Conservation (phyloP, 2,329 filamentous ascomycete species). For the Aureobasidium sp. region DNA sequence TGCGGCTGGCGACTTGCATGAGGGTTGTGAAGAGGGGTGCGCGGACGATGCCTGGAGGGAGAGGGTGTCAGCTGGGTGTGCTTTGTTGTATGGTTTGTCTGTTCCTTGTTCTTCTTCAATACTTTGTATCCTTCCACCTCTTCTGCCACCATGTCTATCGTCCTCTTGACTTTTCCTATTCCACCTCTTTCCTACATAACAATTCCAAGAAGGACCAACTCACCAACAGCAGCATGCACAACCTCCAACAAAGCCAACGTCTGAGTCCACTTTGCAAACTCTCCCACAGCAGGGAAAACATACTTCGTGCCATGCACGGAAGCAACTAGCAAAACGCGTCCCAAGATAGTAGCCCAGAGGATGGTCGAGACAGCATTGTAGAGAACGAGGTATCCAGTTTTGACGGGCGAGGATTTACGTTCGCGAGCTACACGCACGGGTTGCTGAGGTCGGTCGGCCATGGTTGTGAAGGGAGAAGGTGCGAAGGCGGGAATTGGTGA, state of each 20-base stretch:
- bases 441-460: constrained; percentile 9
- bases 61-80: neutral
- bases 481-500: neutral
- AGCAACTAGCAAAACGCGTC: constrained; percentile 53
- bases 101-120: neutral
- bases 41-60: constrained; percentile 63
- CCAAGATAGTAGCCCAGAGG: constrained; percentile 74
- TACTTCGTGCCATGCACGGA: constrained; percentile 35
- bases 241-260: constrained; percentile 77
- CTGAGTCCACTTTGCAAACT: constrained; percentile 72
- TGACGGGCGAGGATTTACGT: constrained; percentile 3
- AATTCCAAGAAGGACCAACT: constrained; percentile 15
- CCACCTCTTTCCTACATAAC: neutral
- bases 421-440: neutral
- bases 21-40: constrained; percentile 75
- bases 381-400: constrained; percentile 59
- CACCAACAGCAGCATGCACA: constrained; percentile 69
- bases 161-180: neutral
- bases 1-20: constrained; percentile 82
- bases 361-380: constrained; percentile 76
- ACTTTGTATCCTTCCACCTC: too few species aligned
- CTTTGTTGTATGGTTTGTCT: neutral
- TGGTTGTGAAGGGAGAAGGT: neutral
- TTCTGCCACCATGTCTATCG: neutral
- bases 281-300: constrained; percentile 54